phyloP scores from a whole-genome alignment of 108 stramenopile species.

The Thalassiosira profunda region DNA sequence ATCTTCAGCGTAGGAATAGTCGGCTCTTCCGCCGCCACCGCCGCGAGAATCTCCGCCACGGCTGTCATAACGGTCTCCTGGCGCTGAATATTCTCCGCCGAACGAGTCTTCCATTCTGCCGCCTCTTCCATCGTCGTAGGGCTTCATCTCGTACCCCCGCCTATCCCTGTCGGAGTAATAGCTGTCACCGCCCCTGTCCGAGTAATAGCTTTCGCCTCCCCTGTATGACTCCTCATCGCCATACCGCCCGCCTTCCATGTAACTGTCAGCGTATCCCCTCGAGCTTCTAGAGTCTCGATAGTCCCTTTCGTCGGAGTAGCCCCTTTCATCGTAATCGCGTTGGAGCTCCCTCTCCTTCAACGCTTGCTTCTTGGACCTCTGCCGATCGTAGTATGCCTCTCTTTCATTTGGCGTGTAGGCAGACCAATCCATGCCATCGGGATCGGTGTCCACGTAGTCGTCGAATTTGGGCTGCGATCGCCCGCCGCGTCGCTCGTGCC shows the following conservation, averaged over 20 bases:
- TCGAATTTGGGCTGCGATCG: conserved; percentile 10
- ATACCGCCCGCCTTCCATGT: not conserved
- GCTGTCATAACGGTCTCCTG: too few species aligned
- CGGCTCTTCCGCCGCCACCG: too few species aligned
- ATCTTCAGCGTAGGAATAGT: too few species aligned
- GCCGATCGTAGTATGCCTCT: conserved; percentile 31
- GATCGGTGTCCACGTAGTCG: conserved; percentile 51
- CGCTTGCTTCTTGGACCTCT: conserved; percentile 19
- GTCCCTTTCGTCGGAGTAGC: not conserved
- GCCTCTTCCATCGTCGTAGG: too few species aligned
- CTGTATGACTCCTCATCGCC: conserved; percentile 13
- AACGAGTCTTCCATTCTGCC: too few species aligned
- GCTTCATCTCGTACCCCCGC: too few species aligned
- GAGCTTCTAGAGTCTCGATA: not conserved
- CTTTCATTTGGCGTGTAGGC: conserved; percentile 36
- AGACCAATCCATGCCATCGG: conserved; percentile 54
- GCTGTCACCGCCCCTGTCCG: conserved; percentile 4
- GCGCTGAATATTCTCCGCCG: too few species aligned
- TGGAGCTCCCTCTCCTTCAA: conserved; percentile 10
- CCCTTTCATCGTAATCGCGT: not conserved
- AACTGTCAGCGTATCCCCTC: conserved; percentile 14
- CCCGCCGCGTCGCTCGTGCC: not conserved
- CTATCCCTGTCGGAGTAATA: not conserved
- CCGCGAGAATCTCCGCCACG: too few species aligned
- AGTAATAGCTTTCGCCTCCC: conserved; percentile 9